Percentiles rank a stretch among this genome's conserved stretches.
Conservation (phyloP, 345 rosid species). For the Eucalyptus marginata region DNA sequence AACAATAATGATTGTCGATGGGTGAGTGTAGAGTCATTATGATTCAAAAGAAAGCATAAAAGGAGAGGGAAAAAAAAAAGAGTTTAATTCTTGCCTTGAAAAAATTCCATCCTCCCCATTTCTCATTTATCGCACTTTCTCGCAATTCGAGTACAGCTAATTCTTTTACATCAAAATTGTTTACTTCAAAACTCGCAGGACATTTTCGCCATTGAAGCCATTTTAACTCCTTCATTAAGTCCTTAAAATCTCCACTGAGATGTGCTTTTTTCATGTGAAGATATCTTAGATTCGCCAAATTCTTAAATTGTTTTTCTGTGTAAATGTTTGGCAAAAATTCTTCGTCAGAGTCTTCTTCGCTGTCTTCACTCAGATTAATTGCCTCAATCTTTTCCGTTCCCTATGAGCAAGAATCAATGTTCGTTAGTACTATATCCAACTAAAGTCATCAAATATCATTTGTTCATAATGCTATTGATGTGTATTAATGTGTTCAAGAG, state of each 20-base stretch:
- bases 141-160: no score
- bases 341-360: rapidly evolving
- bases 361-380: rapidly evolving
- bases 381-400: no score
- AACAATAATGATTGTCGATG: neutral
- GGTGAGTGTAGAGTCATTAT: rapidly evolving
- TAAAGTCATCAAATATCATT: neutral
- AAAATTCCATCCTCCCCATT: no score
- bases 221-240: no score
- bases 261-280: rapidly evolving
- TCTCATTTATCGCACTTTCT: rapidly evolving
- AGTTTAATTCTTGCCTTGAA: neutral
- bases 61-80: rapidly evolving
- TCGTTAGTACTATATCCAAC: no score
- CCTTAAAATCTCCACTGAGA: no score
- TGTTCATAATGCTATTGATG: rapidly evolving
- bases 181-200: rapidly evolving
- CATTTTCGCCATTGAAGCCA: no score
- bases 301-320: no score
- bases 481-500: neutral
- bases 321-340: no score
- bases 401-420: no score
- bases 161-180: rapidly evolving
- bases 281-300: no score
- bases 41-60: neutral